These are phyloP conservation scores for Podosphaera fusca DNA, from an alignment of 2,329 filamentous ascomycete species.

Conservation along the genomic window DNA sequence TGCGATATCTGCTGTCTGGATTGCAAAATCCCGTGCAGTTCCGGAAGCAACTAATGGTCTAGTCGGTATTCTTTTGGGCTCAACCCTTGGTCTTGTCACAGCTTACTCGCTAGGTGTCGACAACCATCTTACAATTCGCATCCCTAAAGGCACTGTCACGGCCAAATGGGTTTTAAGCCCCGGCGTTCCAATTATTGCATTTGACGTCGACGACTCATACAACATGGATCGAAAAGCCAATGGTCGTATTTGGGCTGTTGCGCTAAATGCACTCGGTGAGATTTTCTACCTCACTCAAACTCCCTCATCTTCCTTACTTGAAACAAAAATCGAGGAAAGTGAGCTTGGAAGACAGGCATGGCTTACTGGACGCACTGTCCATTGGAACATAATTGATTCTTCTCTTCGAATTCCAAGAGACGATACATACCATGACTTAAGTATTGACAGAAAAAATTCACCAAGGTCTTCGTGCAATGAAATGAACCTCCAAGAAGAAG, in stretches of 20 bases:
- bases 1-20: slow-evolving; percentile 62
- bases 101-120: slow-evolving; percentile 48
- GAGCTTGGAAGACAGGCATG: slow-evolving; percentile 47
- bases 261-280: slow-evolving; percentile 83
- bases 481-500: slow-evolving; percentile 46
- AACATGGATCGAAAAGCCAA: slow-evolving; percentile 43
- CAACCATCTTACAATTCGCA: slow-evolving; percentile 33
- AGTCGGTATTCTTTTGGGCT: slow-evolving; percentile 63
- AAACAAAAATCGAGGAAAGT: slow-evolving; percentile 22
- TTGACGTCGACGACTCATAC: slow-evolving; percentile 68
- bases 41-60: slow-evolving; percentile 51
- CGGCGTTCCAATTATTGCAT: slow-evolving; percentile 70
- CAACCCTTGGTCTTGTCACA: slow-evolving; percentile 61
- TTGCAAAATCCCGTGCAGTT: slow-evolving; percentile 58
- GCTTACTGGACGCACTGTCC: slow-evolving; percentile 53
- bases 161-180: slow-evolving; percentile 79
- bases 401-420: slow-evolving; percentile 49
- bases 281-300: slow-evolving; percentile 62
- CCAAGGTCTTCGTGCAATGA: slow-evolving; percentile 54
- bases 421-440: slow-evolving; percentile 48
- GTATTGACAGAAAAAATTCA: slow-evolving; percentile 51
- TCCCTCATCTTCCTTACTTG: slow-evolving; percentile 30
- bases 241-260: slow-evolving; percentile 68
- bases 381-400: slow-evolving; percentile 60
- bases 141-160: slow-evolving; percentile 55